Conservation (phyloP, 805 yeast genomes). For the Lachancea kluyveri region DNA sequence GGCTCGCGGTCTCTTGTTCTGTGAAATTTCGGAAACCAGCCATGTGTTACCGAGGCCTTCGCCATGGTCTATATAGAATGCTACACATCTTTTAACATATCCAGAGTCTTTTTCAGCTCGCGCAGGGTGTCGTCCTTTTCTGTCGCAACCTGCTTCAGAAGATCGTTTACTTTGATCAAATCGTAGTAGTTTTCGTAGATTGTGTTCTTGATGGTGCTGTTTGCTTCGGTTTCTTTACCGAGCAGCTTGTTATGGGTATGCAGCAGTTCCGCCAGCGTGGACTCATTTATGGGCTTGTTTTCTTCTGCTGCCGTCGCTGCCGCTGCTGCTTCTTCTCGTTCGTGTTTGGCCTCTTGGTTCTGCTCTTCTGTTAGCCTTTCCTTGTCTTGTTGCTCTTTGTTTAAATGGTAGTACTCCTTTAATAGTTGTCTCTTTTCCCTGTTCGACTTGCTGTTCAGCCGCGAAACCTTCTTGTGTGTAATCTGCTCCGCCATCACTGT, state of each 20-base stretch:
- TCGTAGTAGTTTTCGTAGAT: conserved; percentile 74
- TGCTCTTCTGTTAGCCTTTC: background rate
- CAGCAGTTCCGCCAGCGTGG: conserved; percentile 18
- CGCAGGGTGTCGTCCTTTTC: conserved; percentile 11
- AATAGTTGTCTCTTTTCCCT: conserved; percentile 21
- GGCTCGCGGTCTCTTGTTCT: too few relatives aligned
- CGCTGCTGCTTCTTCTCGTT: conserved; percentile 1
- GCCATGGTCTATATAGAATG: too few relatives aligned
- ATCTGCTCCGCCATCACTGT: conserved; percentile 27
- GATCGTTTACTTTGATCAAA: conserved; percentile 57
- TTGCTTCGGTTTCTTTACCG: conserved; percentile 25
- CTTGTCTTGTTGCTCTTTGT: conserved; percentile 3
- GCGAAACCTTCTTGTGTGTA: conserved; percentile 25
- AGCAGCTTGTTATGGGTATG: conserved; percentile 23
- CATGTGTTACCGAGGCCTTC: too few relatives aligned
- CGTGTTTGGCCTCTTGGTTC: conserved; percentile 1
- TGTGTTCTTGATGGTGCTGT: conserved; percentile 54
- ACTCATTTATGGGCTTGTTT: conserved; percentile 2
- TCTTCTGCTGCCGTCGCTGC: background rate
- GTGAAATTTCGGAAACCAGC: too few relatives aligned
- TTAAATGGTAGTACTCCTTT: conserved; percentile 23
- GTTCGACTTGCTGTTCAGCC: conserved; percentile 17
- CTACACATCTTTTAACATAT: too few relatives aligned
- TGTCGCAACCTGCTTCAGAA: conserved; percentile 32
- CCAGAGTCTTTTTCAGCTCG: conserved; percentile 12